phyloP scores from a whole-genome alignment of 2,329 filamentous ascomycete genomes.

The Escovopsis sp. region DNA sequence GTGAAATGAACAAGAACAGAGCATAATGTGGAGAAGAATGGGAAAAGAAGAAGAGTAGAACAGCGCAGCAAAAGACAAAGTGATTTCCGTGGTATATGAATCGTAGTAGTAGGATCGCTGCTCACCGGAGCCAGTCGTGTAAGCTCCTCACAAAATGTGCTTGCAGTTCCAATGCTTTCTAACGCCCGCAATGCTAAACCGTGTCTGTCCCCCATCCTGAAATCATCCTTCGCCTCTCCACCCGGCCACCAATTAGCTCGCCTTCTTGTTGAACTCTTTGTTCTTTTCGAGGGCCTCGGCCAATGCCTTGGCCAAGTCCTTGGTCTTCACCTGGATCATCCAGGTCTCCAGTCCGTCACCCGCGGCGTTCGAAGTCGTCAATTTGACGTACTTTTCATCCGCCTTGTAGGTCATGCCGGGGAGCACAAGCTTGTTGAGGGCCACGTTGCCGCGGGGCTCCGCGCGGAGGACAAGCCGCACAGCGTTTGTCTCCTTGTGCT shows the following conservation, averaged over 20 bases:
- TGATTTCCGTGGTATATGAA: conserved; percentile 3
- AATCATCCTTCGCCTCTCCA: neutral
- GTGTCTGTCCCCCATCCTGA: conserved; percentile 1
- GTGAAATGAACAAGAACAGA: neutral
- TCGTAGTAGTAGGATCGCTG: conserved; percentile 1
- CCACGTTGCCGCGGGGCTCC: conserved; percentile 60
- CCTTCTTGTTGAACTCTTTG: conserved; percentile 42
- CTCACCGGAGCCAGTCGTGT: conserved; percentile 2
- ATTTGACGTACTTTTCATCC: conserved; percentile 44
- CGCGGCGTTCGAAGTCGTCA: conserved; percentile 41
- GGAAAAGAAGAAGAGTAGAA: neutral
- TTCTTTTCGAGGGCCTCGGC: conserved; percentile 36
- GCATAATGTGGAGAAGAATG: conserved; percentile 2
- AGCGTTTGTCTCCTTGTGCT: conserved; percentile 53
- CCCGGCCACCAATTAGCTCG: conserved; percentile 15
- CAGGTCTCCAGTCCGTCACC: conserved; percentile 51
- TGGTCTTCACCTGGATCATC: conserved; percentile 57
- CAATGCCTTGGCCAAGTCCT: conserved; percentile 39
- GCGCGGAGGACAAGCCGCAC: conserved; percentile 57
- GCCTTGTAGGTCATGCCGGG: conserved; percentile 47
- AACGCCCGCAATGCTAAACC: conserved; percentile 10
- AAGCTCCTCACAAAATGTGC: conserved; percentile 1
- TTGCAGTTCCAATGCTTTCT: conserved; percentile 6
- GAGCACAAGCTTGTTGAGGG: conserved; percentile 55
- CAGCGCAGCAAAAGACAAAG: neutral